Evolutionary conservation across 2,329 filamentous ascomycete species (phyloP).

Genomic region (Pezicula carpinea): DNA sequence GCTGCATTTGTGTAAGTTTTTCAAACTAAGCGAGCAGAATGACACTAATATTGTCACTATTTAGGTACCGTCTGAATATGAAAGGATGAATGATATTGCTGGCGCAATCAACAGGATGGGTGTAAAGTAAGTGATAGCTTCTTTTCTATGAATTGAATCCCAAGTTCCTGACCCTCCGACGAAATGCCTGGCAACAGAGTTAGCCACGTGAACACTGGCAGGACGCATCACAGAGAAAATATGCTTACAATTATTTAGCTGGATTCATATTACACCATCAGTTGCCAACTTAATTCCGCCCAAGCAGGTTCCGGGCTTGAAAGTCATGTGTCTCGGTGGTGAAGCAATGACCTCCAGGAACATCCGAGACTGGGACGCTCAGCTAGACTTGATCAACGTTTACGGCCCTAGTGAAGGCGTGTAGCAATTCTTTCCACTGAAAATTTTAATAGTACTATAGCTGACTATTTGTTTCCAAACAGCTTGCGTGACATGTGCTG

Average conservation of each 20-base stretch:
- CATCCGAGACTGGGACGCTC: slow-evolving; percentile 45
- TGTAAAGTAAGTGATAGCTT: not conserved
- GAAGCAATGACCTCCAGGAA: slow-evolving; percentile 39
- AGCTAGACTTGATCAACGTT: slow-evolving; percentile 32
- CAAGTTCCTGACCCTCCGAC: no score
- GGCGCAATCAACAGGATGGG: slow-evolving; percentile 4
- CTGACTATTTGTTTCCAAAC: no score
- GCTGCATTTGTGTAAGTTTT: slow-evolving; percentile 4
- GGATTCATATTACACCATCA: slow-evolving; percentile 4
- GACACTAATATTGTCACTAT: no score
- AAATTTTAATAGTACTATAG: no score
- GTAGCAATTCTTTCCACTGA: no score
- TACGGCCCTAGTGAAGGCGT: slow-evolving; percentile 80
- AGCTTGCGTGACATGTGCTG: no score
- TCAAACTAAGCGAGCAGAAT: no score
- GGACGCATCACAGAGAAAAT: no score
- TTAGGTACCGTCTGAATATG: slow-evolving; percentile 3
- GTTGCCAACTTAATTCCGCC: slow-evolving; percentile 2
- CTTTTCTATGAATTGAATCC: no score
- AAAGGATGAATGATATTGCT: slow-evolving; percentile 3
- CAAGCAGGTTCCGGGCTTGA: not conserved
- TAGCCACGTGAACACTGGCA: no score
- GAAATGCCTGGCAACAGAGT: no score
- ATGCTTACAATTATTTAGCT: not conserved
- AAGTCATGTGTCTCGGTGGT: slow-evolving; percentile 2